These are phyloP conservation scores for Porphyridium purpureum DNA, from an alignment of 23 red algal genomes.

Conservation along the genomic window DNA sequence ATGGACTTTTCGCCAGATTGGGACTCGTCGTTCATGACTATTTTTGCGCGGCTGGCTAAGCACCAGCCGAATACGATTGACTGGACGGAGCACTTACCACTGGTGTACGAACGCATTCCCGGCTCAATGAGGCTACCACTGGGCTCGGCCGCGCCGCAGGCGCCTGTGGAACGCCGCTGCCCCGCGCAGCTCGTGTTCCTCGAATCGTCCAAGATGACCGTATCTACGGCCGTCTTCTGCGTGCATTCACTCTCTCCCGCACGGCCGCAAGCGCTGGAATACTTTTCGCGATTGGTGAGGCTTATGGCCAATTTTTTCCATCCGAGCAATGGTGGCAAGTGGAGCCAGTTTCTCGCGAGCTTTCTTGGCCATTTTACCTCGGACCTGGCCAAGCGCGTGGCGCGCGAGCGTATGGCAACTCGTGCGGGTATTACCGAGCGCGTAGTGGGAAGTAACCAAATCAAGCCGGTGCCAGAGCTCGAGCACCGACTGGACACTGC, in stretches of 20 bases:
- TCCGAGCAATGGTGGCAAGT: conserved; percentile 50
- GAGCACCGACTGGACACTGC: conserved; percentile 55
- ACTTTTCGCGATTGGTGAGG: conserved; percentile 29
- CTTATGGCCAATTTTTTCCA: conserved; percentile 50
- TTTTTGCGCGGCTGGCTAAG: conserved; percentile 17
- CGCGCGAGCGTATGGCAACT: conserved; percentile 36
- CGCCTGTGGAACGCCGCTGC: conserved; percentile 51
- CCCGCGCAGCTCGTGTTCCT: conserved; percentile 32
- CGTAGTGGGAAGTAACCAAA: conserved; percentile 16
- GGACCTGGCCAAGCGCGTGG: conserved; percentile 21
- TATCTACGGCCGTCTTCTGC: conserved; percentile 19
- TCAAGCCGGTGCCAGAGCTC: conserved; percentile 18
- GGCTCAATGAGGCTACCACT: conserved; percentile 33
- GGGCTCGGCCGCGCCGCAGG: conserved; percentile 35
- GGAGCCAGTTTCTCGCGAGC: conserved; percentile 30
- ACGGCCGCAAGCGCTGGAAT: conserved; percentile 9
- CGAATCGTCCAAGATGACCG: conserved; percentile 10
- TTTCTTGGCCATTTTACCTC: conserved; percentile 28
- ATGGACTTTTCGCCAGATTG: conserved; percentile 10
- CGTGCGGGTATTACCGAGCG: conserved; percentile 18
- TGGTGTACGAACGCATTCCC: conserved; percentile 40
- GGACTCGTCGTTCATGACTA: conserved; percentile 2
- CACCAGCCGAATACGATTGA: conserved; percentile 57
- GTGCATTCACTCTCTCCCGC: conserved; percentile 41
- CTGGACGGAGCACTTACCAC: conserved; percentile 39